phyloP scores from a whole-genome alignment of 768 basidiomycete genomes.

The Kondoa subrosea region DNA sequence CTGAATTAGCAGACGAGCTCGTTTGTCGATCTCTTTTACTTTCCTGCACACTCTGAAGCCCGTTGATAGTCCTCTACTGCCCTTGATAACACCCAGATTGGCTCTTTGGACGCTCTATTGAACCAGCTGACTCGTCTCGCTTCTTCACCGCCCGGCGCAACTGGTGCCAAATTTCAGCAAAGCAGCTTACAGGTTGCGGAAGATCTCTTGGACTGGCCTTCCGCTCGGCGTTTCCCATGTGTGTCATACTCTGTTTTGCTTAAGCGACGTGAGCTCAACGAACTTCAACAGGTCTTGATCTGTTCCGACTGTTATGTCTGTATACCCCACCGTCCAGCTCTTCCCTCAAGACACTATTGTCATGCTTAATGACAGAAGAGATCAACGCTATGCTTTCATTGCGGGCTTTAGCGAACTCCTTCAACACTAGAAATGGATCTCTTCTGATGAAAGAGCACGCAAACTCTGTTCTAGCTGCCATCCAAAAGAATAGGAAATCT shows the following conservation, averaged over 20 bases:
- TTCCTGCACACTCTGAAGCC: not conserved
- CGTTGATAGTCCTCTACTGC: not conserved
- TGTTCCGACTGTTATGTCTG: slow-evolving; percentile 56
- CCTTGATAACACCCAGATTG: not conserved
- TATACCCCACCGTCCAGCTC: slow-evolving; percentile 45
- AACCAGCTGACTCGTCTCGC: too few species aligned
- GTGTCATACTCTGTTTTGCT: not conserved
- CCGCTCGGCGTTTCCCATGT: slow-evolving; percentile 29
- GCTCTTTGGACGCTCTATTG: not conserved
- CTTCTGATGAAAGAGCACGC: slow-evolving; percentile 19
- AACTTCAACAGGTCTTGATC: slow-evolving; percentile 53
- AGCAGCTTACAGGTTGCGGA: slow-evolving; percentile 8
- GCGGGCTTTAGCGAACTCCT: slow-evolving; percentile 60
- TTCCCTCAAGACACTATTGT: slow-evolving; percentile 42
- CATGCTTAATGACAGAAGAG: slow-evolving; percentile 48
- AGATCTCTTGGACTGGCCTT: slow-evolving; percentile 21
- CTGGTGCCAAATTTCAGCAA: not conserved
- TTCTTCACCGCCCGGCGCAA: not conserved
- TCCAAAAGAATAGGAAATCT: slow-evolving; percentile 42
- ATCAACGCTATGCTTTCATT: slow-evolving; percentile 68
- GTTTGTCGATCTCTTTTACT: not conserved
- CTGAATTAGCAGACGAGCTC: not conserved
- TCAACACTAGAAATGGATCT: slow-evolving; percentile 33
- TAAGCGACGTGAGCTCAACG: not conserved
- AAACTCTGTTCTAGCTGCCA: slow-evolving; percentile 25